Conservation (phyloP, 306 rosid genomes). For the Cicer judaicum region DNA sequence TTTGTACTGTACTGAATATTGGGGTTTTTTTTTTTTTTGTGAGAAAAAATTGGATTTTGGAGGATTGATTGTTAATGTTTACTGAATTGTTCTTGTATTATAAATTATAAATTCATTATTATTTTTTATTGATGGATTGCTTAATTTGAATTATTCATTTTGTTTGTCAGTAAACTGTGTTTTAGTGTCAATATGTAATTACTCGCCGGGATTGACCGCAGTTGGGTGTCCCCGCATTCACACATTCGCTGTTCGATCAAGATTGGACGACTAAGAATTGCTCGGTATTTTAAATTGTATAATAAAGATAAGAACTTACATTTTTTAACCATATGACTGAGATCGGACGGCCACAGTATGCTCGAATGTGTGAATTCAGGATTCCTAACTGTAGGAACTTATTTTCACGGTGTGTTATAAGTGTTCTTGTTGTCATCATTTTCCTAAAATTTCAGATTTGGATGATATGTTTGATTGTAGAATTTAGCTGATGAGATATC, state of each 20-base stretch:
- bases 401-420: constrained; percentile 12
- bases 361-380: too few species aligned
- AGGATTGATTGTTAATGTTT: constrained; percentile 23
- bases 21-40: background rate
- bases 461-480: constrained; percentile 21
- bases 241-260: too few species aligned
- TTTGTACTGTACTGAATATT: constrained; percentile 1
- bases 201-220: too few species aligned
- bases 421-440: background rate
- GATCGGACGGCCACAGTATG: too few species aligned
- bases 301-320: too few species aligned
- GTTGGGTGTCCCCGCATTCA: too few species aligned
- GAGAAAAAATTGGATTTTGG: background rate
- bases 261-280: too few species aligned
- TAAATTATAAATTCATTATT: background rate
- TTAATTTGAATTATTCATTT: constrained; percentile 3
- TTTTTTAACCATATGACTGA: too few species aligned
- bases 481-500: constrained; percentile 27
- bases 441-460: constrained; percentile 34
- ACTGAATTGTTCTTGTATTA: background rate
- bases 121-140: constrained; percentile 22
- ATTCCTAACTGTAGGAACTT: too few species aligned
- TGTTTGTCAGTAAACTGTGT: background rate
- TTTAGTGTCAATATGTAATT: too few species aligned
- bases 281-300: too few species aligned